Base-by-base conservation (phyloP, 129 eudicot genomes). In the Cynara cardunculus region DNA sequence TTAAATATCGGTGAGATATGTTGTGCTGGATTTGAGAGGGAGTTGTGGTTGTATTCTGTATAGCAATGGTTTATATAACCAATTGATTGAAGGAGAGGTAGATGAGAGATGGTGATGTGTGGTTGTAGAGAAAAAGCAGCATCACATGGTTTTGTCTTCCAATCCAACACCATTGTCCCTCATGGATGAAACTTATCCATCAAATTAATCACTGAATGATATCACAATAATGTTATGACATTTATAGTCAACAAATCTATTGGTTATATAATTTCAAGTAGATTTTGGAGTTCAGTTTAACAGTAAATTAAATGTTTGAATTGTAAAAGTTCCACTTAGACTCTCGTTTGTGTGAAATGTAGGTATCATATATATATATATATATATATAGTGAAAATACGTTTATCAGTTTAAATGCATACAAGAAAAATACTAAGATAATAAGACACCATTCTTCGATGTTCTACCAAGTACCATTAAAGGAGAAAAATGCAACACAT, bases 81-180 rank as follows among this genome's bases (percentile, higher is more conserved):
- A 53, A 53, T 0, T 53, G 21, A 53, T 16, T 3, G 16, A 3
- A 53, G 62, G 7, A 53, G 22, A 16, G 62, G 21, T 53, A 3
- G 62, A 53, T 5, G 62, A 53, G 62, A 1, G 3, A 44, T 39
- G 49, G 14, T 39, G 14, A 68, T n/a, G 2, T 27, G 16, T 66
- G 16, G 30, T 34, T 67, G 19, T 9, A 16, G n/a, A 13, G 19
- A 67, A 24, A 66, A 66, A 24, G 32, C 14, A 25, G 10, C 6
- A 66, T 66, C 71, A 66, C 71, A 66, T 66, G 71, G 71, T 66
- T 66, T 25, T 66, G 32, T 64, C 69, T 64, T 64, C 71, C 32
- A 66, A 66, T 4, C 56, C 56, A 12, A 44, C 56, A 44, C 18
- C 18, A 12, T 32, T 9, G 56, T 12, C 56, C 56, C 56, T 46